Evolutionary conservation across 805 yeast species (phyloP).

Genomic region (Wickerhamomyces hampshirensis): DNA sequence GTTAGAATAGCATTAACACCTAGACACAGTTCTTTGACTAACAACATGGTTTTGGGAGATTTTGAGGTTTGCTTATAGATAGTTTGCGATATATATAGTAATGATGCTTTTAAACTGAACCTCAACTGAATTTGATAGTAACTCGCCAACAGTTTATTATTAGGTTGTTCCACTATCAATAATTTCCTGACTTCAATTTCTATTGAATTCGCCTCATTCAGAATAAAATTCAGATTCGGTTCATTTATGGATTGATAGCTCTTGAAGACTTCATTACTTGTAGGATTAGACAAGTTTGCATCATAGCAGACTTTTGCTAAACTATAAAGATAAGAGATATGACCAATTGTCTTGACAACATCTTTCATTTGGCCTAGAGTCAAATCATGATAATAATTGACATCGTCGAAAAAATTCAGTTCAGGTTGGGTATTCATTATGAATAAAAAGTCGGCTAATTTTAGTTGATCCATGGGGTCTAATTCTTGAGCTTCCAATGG

Average conservation of each 20-base stretch:
- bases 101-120: conserved; percentile 5
- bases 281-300: conserved; percentile 6
- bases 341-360: conserved; percentile 7
- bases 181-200: not conserved
- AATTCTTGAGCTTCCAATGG: conserved; percentile 6
- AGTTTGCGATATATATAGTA: conserved; percentile 10
- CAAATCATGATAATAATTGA: conserved; percentile 8
- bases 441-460: conserved; percentile 6
- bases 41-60: conserved; percentile 13
- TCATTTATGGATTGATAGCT: conserved; percentile 2
- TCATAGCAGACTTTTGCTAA: conserved; percentile 10
- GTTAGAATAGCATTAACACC: conserved; percentile 6
- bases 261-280: not conserved
- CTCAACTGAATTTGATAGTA: conserved; percentile 7
- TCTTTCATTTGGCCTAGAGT: conserved; percentile 10
- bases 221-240: conserved; percentile 1
- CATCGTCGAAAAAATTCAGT: conserved; percentile 10
- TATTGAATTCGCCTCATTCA: conserved; percentile 2
- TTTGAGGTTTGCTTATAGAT: conserved; percentile 12
- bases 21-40: conserved; percentile 3
- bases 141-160: not conserved
- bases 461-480: conserved; percentile 13
- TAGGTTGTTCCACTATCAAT: not conserved
- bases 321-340: conserved; percentile 13
- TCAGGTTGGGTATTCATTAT: conserved; percentile 12